Evolutionary conservation across 2,329 filamentous ascomycete genomes (phyloP), one percentile per base, ranked within the genome.

Genomic region (Colletotrichum chrysophilum): DNA sequence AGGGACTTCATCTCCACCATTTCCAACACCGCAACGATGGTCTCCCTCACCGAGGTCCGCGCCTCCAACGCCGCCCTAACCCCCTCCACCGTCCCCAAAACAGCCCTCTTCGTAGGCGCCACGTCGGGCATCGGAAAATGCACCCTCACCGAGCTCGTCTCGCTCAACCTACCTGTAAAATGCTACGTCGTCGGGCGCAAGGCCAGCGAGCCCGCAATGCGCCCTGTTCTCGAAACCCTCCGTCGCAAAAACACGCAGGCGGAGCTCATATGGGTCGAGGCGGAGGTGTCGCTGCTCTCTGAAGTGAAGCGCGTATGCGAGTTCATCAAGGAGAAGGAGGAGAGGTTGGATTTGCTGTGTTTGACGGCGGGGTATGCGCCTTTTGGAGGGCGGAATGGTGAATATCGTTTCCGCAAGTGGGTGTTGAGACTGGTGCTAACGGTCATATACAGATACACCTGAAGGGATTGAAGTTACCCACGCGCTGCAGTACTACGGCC

Each of bases 41-140:
- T 87, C 32, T 76, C 83, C 13, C 80, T 80, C 72, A 79, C 78
- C 58, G 79, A 86, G 66, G 81, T 88, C 14, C 76, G 80, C 71
- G 80, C 81, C 14, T 85, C 85, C 67, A 88, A 88, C 76, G 80
- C 82, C 8, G 83, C 80, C 30, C 83, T 89, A 78, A 84, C 82
- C 77, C 82, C 84, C 65, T 75, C 79, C 5, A 85, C 81, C 2
- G 78, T 80, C 18, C 85, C 85, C 9, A 83, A 78, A 16, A 80
- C 87, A 52, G 81, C 85, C 71, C 82, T 88, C 76, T 88, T 89
- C 75, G 84, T 85, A 7, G 87, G 87, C 43, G 87, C 84, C 13
- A 89, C 87, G 2, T 86, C 86, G 4, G 88, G 88, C 64, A 86
- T 89, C 71, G 87, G 87, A 10, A 83, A 85, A 61, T 60, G 81